Conservation (phyloP, 2,329 filamentous ascomycete genomes). For the Cadophora malorum region DNA sequence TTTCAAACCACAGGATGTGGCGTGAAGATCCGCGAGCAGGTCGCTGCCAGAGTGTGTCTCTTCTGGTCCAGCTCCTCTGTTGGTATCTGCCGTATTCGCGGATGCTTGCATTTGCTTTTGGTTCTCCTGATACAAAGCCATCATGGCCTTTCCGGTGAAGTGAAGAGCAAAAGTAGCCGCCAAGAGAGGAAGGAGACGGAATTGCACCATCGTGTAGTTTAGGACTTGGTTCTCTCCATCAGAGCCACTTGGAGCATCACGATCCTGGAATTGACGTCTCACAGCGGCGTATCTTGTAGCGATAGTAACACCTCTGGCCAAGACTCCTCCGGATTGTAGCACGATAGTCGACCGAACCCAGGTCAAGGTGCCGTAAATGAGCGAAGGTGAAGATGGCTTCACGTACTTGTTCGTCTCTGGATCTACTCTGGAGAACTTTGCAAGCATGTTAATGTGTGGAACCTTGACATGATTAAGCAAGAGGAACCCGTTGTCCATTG, state of each 20-base stretch:
- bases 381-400: slow-evolving; percentile 67
- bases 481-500: slow-evolving; percentile 76
- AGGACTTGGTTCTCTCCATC: slow-evolving; percentile 75
- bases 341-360: slow-evolving; percentile 78
- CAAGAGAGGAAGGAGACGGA: slow-evolving; percentile 73
- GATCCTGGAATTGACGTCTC: slow-evolving; percentile 79
- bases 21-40: slow-evolving; percentile 75
- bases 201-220: slow-evolving; percentile 83
- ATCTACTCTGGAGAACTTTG: slow-evolving; percentile 73
- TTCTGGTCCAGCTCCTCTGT: slow-evolving; percentile 69
- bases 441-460: slow-evolving; percentile 76
- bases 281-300: slow-evolving; percentile 77
- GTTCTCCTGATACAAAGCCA: slow-evolving; percentile 74
- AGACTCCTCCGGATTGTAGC: slow-evolving; percentile 72
- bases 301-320: slow-evolving; percentile 79
- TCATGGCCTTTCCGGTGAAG: slow-evolving; percentile 80
- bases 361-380: slow-evolving; percentile 78
- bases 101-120: slow-evolving; percentile 67
- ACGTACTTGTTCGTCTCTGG: slow-evolving; percentile 71
- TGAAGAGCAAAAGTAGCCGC: slow-evolving; percentile 80
- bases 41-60: slow-evolving; percentile 70
- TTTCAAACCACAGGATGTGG: slow-evolving; percentile 78
- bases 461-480: slow-evolving; percentile 79
- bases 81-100: slow-evolving; percentile 48
- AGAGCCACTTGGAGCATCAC: slow-evolving; percentile 64